A percentile compares a stretch with the other conserved stretches of the same genome.
Conservation (phyloP, 140 eudicot species). For the Erigeron philadelphicus region DNA sequence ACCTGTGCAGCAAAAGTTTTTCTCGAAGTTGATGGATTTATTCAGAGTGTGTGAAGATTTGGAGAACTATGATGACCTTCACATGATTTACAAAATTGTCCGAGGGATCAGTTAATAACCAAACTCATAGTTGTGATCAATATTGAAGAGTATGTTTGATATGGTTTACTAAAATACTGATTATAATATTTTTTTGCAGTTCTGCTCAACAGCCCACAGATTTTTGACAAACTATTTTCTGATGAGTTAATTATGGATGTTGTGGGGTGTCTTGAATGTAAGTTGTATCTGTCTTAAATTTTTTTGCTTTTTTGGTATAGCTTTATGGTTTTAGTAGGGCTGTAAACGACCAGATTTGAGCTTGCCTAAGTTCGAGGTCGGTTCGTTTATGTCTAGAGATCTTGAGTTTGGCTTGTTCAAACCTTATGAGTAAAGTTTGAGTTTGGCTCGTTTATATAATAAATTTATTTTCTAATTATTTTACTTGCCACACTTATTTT, state of each 20-base stretch:
- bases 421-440: too few relatives aligned
- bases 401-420: too few relatives aligned
- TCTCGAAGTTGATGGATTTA: slow-evolving; percentile 80
- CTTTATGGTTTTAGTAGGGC: too few relatives aligned
- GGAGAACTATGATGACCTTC: slow-evolving; percentile 75
- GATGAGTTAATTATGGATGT: slow-evolving; percentile 80
- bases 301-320: too few relatives aligned
- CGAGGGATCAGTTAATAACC: slow-evolving; percentile 68
- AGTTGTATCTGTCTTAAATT: slow-evolving; percentile 25
- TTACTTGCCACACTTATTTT: too few relatives aligned
- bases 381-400: too few relatives aligned
- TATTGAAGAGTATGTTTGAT: neutral
- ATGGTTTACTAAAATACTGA: slow-evolving; percentile 8
- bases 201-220: slow-evolving; percentile 62
- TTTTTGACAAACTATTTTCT: slow-evolving; percentile 74
- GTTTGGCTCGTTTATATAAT: too few relatives aligned
- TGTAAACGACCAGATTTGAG: too few relatives aligned
- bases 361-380: too few relatives aligned
- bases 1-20: slow-evolving; percentile 66
- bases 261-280: slow-evolving; percentile 87
- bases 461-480: too few relatives aligned
- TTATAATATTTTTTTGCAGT: slow-evolving; percentile 43
- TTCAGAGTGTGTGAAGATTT: slow-evolving; percentile 75
- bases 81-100: slow-evolving; percentile 66
- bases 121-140: slow-evolving; percentile 7